phyloP scores from a whole-genome alignment of 331 rosid genomes.

The Quercus tomentella region DNA sequence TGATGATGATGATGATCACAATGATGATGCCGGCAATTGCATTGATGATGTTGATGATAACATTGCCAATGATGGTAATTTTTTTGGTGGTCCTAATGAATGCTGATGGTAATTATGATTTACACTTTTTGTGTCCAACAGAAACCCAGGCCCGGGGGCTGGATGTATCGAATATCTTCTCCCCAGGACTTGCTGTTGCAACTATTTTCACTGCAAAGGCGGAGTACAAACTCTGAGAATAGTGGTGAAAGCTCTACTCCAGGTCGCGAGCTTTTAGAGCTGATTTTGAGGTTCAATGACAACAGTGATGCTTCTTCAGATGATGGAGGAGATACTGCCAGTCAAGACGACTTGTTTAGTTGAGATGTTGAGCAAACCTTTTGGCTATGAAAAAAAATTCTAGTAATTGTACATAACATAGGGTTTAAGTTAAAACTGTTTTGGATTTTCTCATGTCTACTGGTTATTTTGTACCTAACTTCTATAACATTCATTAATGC shows the following conservation, averaged over 20 bases:
- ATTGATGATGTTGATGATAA: conserved; percentile 9
- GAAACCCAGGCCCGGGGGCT: conserved; percentile 76
- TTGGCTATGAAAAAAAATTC: conserved; percentile 12
- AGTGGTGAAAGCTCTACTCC: conserved; percentile 40
- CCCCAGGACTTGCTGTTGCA: conserved; percentile 71
- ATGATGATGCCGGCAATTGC: background rate
- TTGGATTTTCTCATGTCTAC: background rate
- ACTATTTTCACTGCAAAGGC: conserved; percentile 58
- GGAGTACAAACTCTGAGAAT: conserved; percentile 38
- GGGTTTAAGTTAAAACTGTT: conserved; percentile 11
- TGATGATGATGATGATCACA: background rate
- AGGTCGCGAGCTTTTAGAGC: conserved; percentile 49
- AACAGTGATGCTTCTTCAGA: conserved; percentile 44
- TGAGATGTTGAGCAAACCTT: conserved; percentile 21
- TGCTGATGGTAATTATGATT: conserved; percentile 36
- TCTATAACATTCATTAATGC: background rate
- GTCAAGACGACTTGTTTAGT: conserved; percentile 52
- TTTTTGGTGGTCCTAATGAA: conserved; percentile 39
- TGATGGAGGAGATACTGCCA: conserved; percentile 40
- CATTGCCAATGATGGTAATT: conserved; percentile 32
- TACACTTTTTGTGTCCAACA: conserved; percentile 57
- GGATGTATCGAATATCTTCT: conserved; percentile 67
- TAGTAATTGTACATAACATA: conserved; percentile 44
- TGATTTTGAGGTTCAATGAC: conserved; percentile 50
- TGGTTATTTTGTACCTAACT: background rate